Conservation (phyloP, 371 early-diverging fungal genomes). For the Lichtheimia ramosa region DNA sequence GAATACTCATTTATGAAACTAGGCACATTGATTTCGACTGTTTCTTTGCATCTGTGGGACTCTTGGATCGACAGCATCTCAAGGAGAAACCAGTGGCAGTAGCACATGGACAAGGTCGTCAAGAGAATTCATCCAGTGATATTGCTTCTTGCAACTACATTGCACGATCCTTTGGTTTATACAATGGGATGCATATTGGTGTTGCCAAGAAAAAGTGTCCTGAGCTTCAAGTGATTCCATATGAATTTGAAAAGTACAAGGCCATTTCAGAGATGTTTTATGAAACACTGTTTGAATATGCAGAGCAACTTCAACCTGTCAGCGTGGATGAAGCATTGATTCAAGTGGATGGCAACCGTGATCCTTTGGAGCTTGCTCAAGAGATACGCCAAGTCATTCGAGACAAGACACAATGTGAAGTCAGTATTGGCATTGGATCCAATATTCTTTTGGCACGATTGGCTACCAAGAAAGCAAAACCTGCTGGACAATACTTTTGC, state of each 20-base stretch:
- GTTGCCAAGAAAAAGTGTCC: constrained; percentile 66
- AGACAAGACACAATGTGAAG: constrained; percentile 63
- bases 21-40: constrained; percentile 94
- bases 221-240: constrained; percentile 61
- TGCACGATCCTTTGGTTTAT: constrained; percentile 70
- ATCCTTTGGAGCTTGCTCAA: constrained; percentile 16
- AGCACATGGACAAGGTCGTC: constrained; percentile 32
- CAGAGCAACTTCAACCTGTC: constrained; percentile 77
- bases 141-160: constrained; percentile 79
- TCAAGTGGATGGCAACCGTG: constrained; percentile 54
- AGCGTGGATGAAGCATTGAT: constrained; percentile 81
- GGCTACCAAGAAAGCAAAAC: constrained; percentile 83
- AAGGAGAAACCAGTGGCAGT: constrained; percentile 58
- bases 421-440: constrained; percentile 74
- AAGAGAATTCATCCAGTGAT: constrained; percentile 39
- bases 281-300: constrained; percentile 58
- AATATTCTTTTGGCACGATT: constrained; percentile 78
- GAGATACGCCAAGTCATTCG: constrained; percentile 41
- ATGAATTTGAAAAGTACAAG: constrained; percentile 83
- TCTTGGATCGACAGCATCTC: constrained; percentile 68
- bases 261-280: constrained; percentile 69
- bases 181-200: constrained; percentile 70
- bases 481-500: constrained; percentile 64
- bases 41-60: constrained; percentile 86
- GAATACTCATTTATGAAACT: too few species aligned